A percentile compares a stretch with the other conserved stretches of the same genome.
These are phyloP conservation scores for Trifolium repens DNA, from an alignment of 306 rosid species.

Conservation along the genomic window DNA sequence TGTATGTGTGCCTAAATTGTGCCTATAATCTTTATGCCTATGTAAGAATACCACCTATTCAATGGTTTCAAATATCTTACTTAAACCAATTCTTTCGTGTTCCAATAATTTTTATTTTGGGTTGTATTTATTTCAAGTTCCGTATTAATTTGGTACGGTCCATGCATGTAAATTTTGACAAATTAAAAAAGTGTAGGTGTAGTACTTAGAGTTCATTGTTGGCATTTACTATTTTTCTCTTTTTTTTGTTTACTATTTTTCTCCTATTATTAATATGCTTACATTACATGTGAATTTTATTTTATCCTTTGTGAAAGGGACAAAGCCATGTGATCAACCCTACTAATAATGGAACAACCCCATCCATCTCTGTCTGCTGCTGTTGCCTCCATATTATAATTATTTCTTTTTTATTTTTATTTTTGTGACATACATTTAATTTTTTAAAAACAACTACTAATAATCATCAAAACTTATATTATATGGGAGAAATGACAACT, in stretches of 20 bases:
- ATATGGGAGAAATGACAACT: constrained; percentile 10
- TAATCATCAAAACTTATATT: constrained; percentile 12
- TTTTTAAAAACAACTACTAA: background rate
- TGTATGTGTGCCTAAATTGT: no score
- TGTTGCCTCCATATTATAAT: background rate
- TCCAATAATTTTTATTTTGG: no score
- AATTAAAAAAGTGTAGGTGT: background rate
- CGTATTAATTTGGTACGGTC: background rate
- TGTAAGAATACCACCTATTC: no score
- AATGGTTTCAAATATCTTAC: no score
- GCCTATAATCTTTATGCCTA: no score
- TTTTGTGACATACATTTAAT: no score
- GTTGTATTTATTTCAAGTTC: background rate
- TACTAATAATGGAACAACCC: constrained; percentile 40
- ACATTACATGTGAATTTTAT: constrained; percentile 3
- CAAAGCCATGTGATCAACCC: constrained; percentile 53
- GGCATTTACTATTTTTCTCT: background rate
- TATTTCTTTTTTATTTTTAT: no score
- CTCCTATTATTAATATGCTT: background rate
- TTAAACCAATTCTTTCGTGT: no score
- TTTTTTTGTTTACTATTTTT: no score
- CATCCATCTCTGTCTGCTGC: constrained; percentile 25
- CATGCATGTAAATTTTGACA: background rate
- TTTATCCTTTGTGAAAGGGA: constrained; percentile 17
- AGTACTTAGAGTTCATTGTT: background rate